These are phyloP conservation scores for Lactarius quietus DNA, from an alignment of 768 basidiomycete genomes.

Conservation along the genomic window DNA sequence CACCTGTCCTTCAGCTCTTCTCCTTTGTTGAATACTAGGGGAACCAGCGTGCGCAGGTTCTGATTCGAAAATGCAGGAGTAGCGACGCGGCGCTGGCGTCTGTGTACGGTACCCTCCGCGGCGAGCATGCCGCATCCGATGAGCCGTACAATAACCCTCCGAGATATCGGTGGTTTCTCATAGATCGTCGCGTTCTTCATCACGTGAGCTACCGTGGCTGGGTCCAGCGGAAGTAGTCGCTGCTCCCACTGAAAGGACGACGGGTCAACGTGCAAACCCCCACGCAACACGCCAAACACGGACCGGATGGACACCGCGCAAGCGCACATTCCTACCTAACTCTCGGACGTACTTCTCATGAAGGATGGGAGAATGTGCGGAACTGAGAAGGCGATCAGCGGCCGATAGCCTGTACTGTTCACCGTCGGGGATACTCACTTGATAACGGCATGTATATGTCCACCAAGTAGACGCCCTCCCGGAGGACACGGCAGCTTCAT, in stretches of 20 bases:
- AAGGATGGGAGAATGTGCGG: constrained; percentile 11
- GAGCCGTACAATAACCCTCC: constrained; percentile 66
- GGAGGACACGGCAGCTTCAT: constrained; percentile 19
- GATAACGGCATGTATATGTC: constrained; percentile 6
- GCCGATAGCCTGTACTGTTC: not conserved
- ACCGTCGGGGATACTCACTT: constrained; percentile 8
- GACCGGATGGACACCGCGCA: constrained; percentile 67
- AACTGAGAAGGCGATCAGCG: constrained; percentile 10
- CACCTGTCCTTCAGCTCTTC: constrained; percentile 58
- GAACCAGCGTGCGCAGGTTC: constrained; percentile 66
- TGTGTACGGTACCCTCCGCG: constrained; percentile 74
- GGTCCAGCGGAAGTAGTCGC: constrained; percentile 79
- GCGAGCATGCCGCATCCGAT: constrained; percentile 84
- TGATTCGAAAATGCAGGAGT: constrained; percentile 80
- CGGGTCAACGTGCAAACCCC: not conserved
- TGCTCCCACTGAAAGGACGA: constrained; percentile 57
- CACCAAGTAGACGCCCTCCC: constrained; percentile 12
- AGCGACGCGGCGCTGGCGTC: constrained; percentile 72
- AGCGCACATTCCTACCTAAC: constrained; percentile 67
- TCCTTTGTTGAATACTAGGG: constrained; percentile 69
- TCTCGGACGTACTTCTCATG: constrained; percentile 44
- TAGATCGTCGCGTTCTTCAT: constrained; percentile 68
- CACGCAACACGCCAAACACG: constrained; percentile 32
- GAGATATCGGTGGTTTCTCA: constrained; percentile 82
- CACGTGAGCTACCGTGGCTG: constrained; percentile 67